Percentiles rank a stretch among this genome's conserved stretches.
Conservation (phyloP, 257 asterid species). For the Vinca minor region DNA sequence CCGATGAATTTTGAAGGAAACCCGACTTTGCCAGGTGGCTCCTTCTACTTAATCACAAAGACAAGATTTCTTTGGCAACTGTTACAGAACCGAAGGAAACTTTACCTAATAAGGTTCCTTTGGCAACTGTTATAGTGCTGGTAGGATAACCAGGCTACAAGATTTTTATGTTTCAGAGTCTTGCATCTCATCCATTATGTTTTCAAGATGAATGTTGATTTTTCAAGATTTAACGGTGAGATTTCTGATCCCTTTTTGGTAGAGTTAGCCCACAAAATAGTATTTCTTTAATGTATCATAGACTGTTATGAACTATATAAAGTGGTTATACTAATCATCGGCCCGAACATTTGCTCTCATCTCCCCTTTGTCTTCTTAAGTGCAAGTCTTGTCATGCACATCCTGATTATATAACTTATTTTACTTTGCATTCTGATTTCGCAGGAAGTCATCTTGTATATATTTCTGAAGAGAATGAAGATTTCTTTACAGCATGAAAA, state of each 20-base stretch:
- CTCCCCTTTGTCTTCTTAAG: no score
- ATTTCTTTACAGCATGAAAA: neutral
- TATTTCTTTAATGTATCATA: no score
- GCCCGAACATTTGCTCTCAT: no score
- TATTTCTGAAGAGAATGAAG: neutral
- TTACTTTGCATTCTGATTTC: conserved; percentile 9
- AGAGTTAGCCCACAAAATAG: no score
- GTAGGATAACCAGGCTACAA: neutral
- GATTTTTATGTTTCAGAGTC: neutral
- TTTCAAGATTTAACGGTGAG: neutral
- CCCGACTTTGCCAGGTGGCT: neutral
- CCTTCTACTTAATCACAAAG: neutral
- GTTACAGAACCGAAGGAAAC: no score
- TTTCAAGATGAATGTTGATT: neutral
- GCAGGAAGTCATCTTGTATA: neutral
- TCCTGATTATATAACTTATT: neutral
- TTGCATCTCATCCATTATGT: neutral
- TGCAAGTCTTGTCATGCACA: neutral
- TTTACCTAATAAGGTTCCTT: no score
- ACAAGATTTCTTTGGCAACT: neutral
- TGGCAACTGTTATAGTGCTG: no score
- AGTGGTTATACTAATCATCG: no score
- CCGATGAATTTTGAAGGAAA: neutral
- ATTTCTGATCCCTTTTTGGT: neutral
- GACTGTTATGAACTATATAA: no score